Percentiles rank a stretch among this genome's conserved stretches.
Evolutionary conservation across 2,329 filamentous ascomycete species (phyloP).

Genomic region (Fusarium nanum): DNA sequence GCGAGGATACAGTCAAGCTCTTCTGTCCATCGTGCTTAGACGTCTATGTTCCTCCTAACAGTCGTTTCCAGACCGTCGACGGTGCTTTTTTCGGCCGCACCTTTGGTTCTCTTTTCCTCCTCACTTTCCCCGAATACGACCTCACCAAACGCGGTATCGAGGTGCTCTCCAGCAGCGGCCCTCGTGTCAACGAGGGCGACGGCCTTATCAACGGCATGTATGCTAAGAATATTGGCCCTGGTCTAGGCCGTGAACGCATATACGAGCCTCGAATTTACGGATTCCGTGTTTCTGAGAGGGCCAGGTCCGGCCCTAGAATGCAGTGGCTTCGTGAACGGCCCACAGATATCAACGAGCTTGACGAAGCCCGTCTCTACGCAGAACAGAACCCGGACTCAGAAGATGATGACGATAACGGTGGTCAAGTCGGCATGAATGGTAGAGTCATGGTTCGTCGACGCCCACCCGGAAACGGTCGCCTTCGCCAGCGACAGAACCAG

Average conservation of each 20-base stretch:
- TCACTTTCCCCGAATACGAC: conserved; percentile 97
- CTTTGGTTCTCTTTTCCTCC: conserved; percentile 96
- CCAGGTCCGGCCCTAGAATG: conserved; percentile 92
- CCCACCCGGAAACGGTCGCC: conserved; percentile 56
- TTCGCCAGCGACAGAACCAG: conserved; percentile 59
- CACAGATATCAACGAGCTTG: conserved; percentile 80
- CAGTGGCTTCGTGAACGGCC: conserved; percentile 93
- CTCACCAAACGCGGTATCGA: conserved; percentile 78
- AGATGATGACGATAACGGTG: conserved; percentile 66
- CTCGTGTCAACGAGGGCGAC: conserved; percentile 57
- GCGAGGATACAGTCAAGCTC: conserved; percentile 96
- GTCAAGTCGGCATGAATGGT: conserved; percentile 56
- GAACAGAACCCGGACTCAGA: conserved; percentile 67
- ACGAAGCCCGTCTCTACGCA: conserved; percentile 74
- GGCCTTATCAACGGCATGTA: conserved; percentile 85
- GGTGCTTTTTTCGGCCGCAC: conserved; percentile 98
- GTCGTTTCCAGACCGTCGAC: conserved; percentile 95
- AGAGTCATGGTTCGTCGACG: conserved; percentile 57
- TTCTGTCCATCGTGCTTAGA: conserved; percentile 98
- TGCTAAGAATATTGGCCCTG: conserved; percentile 87
- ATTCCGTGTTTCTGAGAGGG: conserved; percentile 91
- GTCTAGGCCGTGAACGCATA: conserved; percentile 82
- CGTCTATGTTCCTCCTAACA: conserved; percentile 97
- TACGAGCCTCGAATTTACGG: conserved; percentile 98
- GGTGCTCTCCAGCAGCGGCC: conserved; percentile 57